phyloP scores from a whole-genome alignment of 805 yeast species.

The Suhomyces pyralidae region DNA sequence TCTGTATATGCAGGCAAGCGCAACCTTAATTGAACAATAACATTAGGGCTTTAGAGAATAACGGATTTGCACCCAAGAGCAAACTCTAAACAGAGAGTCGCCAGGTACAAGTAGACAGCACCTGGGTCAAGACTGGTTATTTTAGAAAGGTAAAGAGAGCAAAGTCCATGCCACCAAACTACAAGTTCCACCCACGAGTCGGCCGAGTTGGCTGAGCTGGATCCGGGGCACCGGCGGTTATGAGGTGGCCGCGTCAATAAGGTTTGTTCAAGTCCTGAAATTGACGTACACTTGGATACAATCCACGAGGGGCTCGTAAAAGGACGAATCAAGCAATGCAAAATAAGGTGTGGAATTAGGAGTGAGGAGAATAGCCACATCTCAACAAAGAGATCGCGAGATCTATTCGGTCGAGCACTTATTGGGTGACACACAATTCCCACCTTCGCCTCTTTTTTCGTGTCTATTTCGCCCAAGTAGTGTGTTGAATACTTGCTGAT shows the following conservation, averaged over 20 bases:
- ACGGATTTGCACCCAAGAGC: background rate
- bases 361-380: background rate
- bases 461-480: background rate
- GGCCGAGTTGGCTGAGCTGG: background rate
- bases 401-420: background rate
- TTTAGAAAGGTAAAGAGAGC: too few species aligned
- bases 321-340: background rate
- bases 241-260: background rate
- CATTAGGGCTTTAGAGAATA: background rate
- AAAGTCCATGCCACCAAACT: too few species aligned
- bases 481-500: background rate
- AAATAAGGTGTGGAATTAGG: background rate
- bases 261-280: background rate
- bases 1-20: background rate
- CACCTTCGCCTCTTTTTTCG: background rate
- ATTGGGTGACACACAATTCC: background rate
- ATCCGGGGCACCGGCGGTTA: background rate
- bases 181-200: background rate
- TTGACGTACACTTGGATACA: too few species aligned
- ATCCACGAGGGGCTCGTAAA: background rate
- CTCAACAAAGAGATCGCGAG: background rate
- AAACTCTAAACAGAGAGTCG: background rate
- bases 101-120: background rate
- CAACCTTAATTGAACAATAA: background rate
- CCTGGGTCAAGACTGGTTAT: background rate